A percentile compares a stretch with the other conserved stretches of the same genome.
These are phyloP conservation scores for Plantago rigida DNA, from an alignment of 305 asterid species.

Conservation along the genomic window DNA sequence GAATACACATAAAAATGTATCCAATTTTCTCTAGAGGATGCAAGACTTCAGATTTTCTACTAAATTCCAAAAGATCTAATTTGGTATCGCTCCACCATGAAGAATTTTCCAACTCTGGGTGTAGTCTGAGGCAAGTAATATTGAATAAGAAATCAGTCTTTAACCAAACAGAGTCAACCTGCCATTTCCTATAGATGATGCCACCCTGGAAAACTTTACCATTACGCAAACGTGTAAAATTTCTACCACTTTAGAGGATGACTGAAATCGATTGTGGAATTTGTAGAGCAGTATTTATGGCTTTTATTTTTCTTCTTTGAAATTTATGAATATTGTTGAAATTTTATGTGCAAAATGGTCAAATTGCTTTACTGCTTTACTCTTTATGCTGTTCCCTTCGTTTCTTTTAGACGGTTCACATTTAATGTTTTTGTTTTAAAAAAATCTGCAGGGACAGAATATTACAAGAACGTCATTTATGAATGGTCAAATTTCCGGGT, in stretches of 20 bases:
- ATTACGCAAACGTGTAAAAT: slow-evolving; percentile 5
- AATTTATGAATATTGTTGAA: slow-evolving; percentile 23
- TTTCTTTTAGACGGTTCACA: slow-evolving; percentile 18
- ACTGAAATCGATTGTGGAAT: slow-evolving; percentile 13
- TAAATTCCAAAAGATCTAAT: no score
- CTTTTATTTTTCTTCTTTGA: slow-evolving; percentile 21
- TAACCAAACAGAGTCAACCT: no score
- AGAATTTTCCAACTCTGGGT: no score
- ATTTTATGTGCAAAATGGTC: slow-evolving; percentile 15
- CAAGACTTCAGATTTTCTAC: no score
- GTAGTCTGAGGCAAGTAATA: no score
- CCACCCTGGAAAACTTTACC: no score
- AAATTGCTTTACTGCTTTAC: slow-evolving; percentile 21
- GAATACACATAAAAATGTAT: no score
- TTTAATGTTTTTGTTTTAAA: slow-evolving; percentile 27
- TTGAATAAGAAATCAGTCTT: no score
- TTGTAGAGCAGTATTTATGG: slow-evolving; percentile 19
- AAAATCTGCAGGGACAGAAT: slow-evolving; percentile 60
- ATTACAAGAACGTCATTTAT: slow-evolving; percentile 61
- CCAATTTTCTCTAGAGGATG: no score
- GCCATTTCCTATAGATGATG: no score
- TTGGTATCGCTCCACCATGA: no score
- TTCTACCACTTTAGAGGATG: slow-evolving; percentile 1
- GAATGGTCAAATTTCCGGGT: slow-evolving; percentile 59
- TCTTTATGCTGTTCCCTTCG: slow-evolving; percentile 24